Evolutionary conservation across 208 protist species (phyloP).

Genomic region (Trypanosoma melophagium): DNA sequence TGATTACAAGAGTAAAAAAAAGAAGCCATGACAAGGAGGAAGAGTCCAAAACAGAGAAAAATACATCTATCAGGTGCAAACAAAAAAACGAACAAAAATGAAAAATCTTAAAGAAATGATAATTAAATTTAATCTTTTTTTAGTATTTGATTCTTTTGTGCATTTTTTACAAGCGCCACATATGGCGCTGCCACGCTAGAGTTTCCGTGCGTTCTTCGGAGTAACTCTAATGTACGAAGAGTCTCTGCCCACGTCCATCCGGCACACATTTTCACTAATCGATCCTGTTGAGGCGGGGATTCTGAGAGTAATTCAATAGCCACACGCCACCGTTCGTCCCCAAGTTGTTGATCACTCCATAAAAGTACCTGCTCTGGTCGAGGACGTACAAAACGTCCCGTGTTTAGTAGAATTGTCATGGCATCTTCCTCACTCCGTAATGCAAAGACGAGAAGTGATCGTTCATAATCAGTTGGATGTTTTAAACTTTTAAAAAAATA

Average conservation of each 20-base stretch:
- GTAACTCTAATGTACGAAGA: conserved; percentile 37
- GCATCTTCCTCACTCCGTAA: conserved; percentile 35
- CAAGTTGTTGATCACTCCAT: conserved; percentile 45
- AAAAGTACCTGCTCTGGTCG: conserved; percentile 63
- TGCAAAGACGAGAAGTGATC: conserved; percentile 41
- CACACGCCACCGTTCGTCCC: conserved; percentile 25
- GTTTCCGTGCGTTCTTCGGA: conserved; percentile 26
- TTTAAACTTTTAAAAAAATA: conserved; percentile 59
- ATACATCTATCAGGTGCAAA: not conserved
- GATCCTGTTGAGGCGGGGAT: conserved; percentile 8
- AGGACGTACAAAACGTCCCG: conserved; percentile 41
- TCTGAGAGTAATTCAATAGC: conserved; percentile 26
- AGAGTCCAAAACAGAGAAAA: not conserved
- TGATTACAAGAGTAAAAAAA: not conserved
- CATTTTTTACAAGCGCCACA: not conserved
- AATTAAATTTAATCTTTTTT: not conserved
- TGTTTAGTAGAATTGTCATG: conserved; percentile 30
- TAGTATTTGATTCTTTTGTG: not conserved
- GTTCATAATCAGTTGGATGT: conserved; percentile 45
- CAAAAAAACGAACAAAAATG: too few relatives aligned
- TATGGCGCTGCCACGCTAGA: conserved; percentile 13
- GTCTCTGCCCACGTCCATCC: conserved; percentile 37
- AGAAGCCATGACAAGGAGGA: not conserved
- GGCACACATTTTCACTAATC: conserved; percentile 4
- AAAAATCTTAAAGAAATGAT: too few relatives aligned